phyloP scores from a whole-genome alignment of 2,329 filamentous ascomycete genomes.

The Microcyclosporella mali region DNA sequence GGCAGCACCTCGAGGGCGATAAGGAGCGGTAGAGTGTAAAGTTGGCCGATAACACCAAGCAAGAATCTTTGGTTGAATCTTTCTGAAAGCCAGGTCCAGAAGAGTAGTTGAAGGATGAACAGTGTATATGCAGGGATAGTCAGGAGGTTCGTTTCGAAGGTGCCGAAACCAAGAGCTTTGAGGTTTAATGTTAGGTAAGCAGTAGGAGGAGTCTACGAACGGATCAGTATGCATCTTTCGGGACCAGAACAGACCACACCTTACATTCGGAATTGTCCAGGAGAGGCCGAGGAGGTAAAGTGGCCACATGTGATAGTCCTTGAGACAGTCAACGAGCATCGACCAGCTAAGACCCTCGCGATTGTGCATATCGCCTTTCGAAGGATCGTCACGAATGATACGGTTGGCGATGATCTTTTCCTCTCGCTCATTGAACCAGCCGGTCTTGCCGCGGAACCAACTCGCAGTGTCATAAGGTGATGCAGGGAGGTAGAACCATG shows the following conservation, averaged over 20 bases:
- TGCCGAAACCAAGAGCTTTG: slow-evolving; percentile 35
- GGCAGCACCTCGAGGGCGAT: slow-evolving; percentile 34
- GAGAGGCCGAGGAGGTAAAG: slow-evolving; percentile 42
- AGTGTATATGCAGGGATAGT: slow-evolving; percentile 41
- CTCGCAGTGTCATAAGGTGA: slow-evolving; percentile 60
- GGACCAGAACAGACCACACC: not conserved
- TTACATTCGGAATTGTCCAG: slow-evolving; percentile 8
- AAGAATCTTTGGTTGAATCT: slow-evolving; percentile 49
- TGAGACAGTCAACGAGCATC: slow-evolving; percentile 46
- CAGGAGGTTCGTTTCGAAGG: slow-evolving; percentile 40
- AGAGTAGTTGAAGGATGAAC: slow-evolving; percentile 29
- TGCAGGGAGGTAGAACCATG: slow-evolving; percentile 50
- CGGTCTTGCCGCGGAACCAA: slow-evolving; percentile 52
- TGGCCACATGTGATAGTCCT: slow-evolving; percentile 53
- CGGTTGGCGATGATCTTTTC: slow-evolving; percentile 59
- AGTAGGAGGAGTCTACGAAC: slow-evolving; percentile 33
- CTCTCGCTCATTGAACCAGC: slow-evolving; percentile 58
- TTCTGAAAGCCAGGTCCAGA: slow-evolving; percentile 41
- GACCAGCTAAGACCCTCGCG: slow-evolving; percentile 35
- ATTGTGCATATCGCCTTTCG: slow-evolving; percentile 48
- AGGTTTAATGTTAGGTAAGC: slow-evolving; percentile 37
- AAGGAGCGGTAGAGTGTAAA: slow-evolving; percentile 39
- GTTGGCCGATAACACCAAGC: slow-evolving; percentile 38
- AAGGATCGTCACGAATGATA: slow-evolving; percentile 55
- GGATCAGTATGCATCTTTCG: not conserved